A percentile compares a stretch with the other conserved stretches of the same genome.
These are phyloP conservation scores for Chalara sp. DNA, from an alignment of 2,329 filamentous ascomycete species.

Conservation along the genomic window DNA sequence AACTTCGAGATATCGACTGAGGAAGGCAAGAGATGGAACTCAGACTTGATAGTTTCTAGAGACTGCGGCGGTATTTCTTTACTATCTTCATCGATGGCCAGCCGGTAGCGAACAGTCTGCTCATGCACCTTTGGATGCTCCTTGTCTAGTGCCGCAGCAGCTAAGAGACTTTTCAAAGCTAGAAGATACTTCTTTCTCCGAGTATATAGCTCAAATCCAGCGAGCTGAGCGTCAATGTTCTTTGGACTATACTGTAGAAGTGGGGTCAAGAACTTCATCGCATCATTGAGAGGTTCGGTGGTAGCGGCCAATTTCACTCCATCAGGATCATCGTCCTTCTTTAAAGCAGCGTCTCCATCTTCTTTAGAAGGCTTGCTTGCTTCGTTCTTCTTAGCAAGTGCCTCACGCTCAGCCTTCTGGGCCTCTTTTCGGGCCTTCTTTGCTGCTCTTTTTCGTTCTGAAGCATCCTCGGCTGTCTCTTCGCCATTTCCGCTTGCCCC, in stretches of 20 bases:
- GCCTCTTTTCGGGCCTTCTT: slow-evolving; percentile 87
- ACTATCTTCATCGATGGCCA: slow-evolving; percentile 48
- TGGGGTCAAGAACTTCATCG: slow-evolving; percentile 77
- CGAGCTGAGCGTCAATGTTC: slow-evolving; percentile 73
- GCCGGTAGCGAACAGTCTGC: slow-evolving; percentile 64
- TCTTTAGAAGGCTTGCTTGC: slow-evolving; percentile 65
- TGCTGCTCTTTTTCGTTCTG: slow-evolving; percentile 76
- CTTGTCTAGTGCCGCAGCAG: slow-evolving; percentile 62
- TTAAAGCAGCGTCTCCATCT: slow-evolving; percentile 63
- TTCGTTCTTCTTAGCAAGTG: slow-evolving; percentile 76
- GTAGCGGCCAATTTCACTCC: slow-evolving; percentile 77
- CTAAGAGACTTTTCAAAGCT: slow-evolving; percentile 77
- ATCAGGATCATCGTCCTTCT: slow-evolving; percentile 83
- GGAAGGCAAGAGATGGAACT: slow-evolving; percentile 55
- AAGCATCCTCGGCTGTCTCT: slow-evolving; percentile 43
- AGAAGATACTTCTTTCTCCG: slow-evolving; percentile 81
- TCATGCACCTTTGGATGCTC: slow-evolving; percentile 68
- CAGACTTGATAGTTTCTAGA: slow-evolving; percentile 60
- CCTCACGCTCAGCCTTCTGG: slow-evolving; percentile 66
- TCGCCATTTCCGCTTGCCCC: slow-evolving; percentile 51
- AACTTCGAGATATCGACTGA: slow-evolving; percentile 52
- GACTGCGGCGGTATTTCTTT: slow-evolving; percentile 59
- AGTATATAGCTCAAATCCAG: slow-evolving; percentile 86
- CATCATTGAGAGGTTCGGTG: slow-evolving; percentile 74
- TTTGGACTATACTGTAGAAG: slow-evolving; percentile 77